Percentiles rank a stretch among this genome's conserved stretches.
phyloP scores from a whole-genome alignment of 805 yeast genomes.

The Metschnikowia aberdeeniae region DNA sequence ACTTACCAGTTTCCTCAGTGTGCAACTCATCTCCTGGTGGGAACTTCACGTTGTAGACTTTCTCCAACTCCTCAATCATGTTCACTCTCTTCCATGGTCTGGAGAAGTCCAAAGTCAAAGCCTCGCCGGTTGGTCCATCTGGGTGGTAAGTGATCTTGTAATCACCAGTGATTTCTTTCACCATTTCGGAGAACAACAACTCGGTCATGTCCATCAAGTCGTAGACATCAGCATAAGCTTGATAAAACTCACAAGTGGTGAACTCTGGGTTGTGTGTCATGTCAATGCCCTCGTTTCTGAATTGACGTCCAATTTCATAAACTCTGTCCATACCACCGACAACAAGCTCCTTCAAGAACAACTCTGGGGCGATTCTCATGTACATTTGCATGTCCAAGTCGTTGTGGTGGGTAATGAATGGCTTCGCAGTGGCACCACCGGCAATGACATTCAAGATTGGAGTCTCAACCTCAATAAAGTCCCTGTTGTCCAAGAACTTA shows the following conservation, averaged over 20 bases:
- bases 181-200: constrained; percentile 92
- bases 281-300: constrained; percentile 98
- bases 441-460: constrained; percentile 99
- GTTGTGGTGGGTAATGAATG: constrained; percentile 94
- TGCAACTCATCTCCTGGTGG: constrained; percentile 95
- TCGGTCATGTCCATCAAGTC: constrained; percentile 96
- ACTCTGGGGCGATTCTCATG: constrained; percentile 98
- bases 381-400: constrained; percentile 94
- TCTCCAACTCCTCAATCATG: constrained; percentile 95
- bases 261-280: constrained; percentile 99
- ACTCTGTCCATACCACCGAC: constrained; percentile 99
- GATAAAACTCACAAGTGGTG: constrained; percentile 97
- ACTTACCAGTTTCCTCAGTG: constrained; percentile 88
- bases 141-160: constrained; percentile 88
- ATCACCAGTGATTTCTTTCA: constrained; percentile 87
- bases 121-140: constrained; percentile 84
- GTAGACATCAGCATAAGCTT: constrained; percentile 95
- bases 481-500: constrained; percentile 77
- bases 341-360: constrained; percentile 91
- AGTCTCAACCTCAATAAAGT: constrained; percentile 93
- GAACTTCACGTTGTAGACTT: constrained; percentile 78
- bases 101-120: constrained; percentile 74
- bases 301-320: constrained; percentile 97
- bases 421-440: constrained; percentile 99
- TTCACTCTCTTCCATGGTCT: constrained; percentile 99